phyloP scores from a whole-genome alignment of 2,329 filamentous ascomycete genomes.

The Lasiodiplodia sp. region DNA sequence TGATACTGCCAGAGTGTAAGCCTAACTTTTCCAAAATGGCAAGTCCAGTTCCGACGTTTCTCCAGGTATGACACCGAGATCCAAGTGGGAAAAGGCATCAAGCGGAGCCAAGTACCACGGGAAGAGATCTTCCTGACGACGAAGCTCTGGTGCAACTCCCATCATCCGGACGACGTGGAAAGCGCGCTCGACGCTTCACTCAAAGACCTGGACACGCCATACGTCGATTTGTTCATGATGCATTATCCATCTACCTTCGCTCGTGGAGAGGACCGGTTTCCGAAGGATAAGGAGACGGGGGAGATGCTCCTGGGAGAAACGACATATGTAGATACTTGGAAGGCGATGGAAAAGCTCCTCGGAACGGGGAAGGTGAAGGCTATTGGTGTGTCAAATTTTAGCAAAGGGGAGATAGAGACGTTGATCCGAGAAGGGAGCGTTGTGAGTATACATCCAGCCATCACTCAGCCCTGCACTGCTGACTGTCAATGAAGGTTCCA shows the following conservation, averaged over 20 bases:
- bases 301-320: slow-evolving; percentile 8
- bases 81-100: slow-evolving; percentile 70
- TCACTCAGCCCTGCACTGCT: background rate
- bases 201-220: slow-evolving; percentile 48
- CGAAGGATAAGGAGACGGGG: background rate
- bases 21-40: no score
- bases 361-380: slow-evolving; percentile 38
- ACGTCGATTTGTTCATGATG: slow-evolving; percentile 37
- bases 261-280: slow-evolving; percentile 55
- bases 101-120: slow-evolving; percentile 68
- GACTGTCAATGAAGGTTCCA: slow-evolving; percentile 41
- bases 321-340: slow-evolving; percentile 64
- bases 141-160: slow-evolving; percentile 71
- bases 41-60: background rate
- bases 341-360: slow-evolving; percentile 56
- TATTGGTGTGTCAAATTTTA: slow-evolving; percentile 61
- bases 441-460: slow-evolving; percentile 25
- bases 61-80: slow-evolving; percentile 62
- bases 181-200: background rate
- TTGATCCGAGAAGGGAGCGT: slow-evolving; percentile 54
- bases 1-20: slow-evolving; percentile 44
- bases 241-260: slow-evolving; percentile 68
- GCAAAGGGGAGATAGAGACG: slow-evolving; percentile 55
- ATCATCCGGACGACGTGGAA: slow-evolving; percentile 31
- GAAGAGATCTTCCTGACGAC: slow-evolving; percentile 71